Evolutionary conservation across 2,329 filamentous ascomycete species (phyloP), one percentile per base, ranked within the genome.

Genomic region (Paecilomyces dactylethromorphus): DNA sequence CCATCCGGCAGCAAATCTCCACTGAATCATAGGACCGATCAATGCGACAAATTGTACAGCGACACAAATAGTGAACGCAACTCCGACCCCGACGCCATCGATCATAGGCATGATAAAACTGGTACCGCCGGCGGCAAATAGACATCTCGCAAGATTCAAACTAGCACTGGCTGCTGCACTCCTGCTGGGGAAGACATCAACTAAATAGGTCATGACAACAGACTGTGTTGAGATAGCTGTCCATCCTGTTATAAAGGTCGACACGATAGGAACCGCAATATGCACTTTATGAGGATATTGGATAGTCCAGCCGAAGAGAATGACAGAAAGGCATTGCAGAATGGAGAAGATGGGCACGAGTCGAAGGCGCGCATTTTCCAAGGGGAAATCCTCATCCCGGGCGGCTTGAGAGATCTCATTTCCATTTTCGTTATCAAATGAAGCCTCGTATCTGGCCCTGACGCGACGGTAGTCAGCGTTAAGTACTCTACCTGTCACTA

Each of bases 261-360:
- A 76, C 0, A 80, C 65, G 32, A 84, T 79, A 0, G 82, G 81
- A 0, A 81, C 69, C 0, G 79, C 77, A 18, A 84, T 80, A 53
- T 78, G 79, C 0, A 82, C 75, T 0, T 62, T 61, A 0, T 72
- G 55, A 0, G 65, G 61, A 56, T 77, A 79, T 13, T 82, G 71
- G 7, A 82, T 75, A 0, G 78, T 80, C 82, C 82, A 84, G 33
- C 82, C 82, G 54, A 83, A 84, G 22, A 78, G 62, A 1, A 82
- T 53, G 15, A 82, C 74, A 0, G 81, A 79, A 0, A 75, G 54
- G 51, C 77, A 79, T 59, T 83, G 79, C 0, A 81, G 12, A 3
- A 75, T 21, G 0, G 76, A 71, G 55, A 81, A 81, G 0, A 80
- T 22, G 0, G 78, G 79, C 0, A 83, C 67, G 0, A 80, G 74